phyloP scores from a whole-genome alignment of 2,329 filamentous ascomycete species.

The Talaromyces piceae region DNA sequence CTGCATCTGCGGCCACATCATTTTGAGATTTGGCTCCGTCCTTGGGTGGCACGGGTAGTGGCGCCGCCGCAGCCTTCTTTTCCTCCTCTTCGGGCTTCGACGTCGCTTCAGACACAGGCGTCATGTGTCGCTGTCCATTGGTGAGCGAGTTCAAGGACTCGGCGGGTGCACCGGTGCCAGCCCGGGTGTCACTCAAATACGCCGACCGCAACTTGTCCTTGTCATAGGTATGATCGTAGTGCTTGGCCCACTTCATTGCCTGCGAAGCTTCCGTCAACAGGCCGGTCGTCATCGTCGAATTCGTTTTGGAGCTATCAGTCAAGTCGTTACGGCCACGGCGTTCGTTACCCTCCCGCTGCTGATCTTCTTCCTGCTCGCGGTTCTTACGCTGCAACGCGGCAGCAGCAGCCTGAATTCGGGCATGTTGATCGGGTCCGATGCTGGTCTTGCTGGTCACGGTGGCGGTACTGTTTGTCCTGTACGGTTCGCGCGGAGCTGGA shows the following conservation, averaged over 20 bases:
- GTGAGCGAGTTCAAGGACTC: conserved; percentile 33
- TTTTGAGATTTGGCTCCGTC: conserved; percentile 13
- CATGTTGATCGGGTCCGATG: conserved; percentile 85
- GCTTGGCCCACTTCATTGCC: conserved; percentile 93
- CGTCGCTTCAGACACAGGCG: conserved; percentile 6
- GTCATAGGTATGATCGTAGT: conserved; percentile 95
- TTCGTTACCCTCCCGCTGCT: conserved; percentile 39
- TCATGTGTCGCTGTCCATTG: conserved; percentile 25
- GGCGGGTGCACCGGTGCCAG: conserved; percentile 58
- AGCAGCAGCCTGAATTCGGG: conserved; percentile 85
- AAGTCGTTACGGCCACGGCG: conserved; percentile 51
- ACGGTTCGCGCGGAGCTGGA: conserved; percentile 43
- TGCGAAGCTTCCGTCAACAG: conserved; percentile 82
- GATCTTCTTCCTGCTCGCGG: conserved; percentile 47
- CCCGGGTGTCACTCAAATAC: conserved; percentile 69
- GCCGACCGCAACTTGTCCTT: conserved; percentile 76
- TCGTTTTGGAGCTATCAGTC: conserved; percentile 62
- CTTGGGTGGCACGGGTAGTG: conserved; percentile 13
- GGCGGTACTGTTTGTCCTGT: conserved; percentile 43
- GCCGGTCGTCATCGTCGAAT: conserved; percentile 76
- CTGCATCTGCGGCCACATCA: conserved; percentile 13
- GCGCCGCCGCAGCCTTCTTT: conserved; percentile 17
- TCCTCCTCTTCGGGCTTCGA: conserved; percentile 4
- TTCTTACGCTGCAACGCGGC: conserved; percentile 70
- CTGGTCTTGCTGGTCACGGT: conserved; percentile 66